phyloP scores from a whole-genome alignment of 2,329 filamentous ascomycete species.

The Botryotinia convoluta region DNA sequence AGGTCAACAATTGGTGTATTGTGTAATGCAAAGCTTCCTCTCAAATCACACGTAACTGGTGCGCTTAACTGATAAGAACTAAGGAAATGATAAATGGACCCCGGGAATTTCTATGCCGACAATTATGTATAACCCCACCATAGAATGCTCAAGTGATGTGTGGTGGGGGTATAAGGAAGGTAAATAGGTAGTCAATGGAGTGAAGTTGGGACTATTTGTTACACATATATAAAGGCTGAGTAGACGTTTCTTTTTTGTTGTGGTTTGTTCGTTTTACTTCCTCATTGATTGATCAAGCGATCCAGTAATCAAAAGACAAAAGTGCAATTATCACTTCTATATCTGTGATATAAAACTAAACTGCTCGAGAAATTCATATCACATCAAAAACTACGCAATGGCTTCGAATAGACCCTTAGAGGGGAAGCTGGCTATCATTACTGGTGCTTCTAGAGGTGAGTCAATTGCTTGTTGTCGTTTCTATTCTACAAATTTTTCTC shows the following conservation, averaged over 20 bases:
- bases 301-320: neutral
- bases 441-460: slow-evolving; percentile 73
- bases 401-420: slow-evolving; percentile 47
- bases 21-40: neutral
- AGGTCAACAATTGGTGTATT: neutral
- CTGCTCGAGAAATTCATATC: neutral
- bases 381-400: slow-evolving; percentile 17
- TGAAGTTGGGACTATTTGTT: neutral
- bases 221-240: neutral
- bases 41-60: neutral
- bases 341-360: no score
- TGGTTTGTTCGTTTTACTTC: neutral
- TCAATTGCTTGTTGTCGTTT: neutral
- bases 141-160: neutral
- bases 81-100: slow-evolving; percentile 6
- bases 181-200: neutral
- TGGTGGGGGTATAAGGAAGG: neutral
- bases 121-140: slow-evolving; percentile 2
- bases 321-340: neutral
- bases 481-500: neutral
- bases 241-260: neutral
- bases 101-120: slow-evolving; percentile 6
- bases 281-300: neutral
- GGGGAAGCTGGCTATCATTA: slow-evolving; percentile 76
- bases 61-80: neutral